These are phyloP conservation scores for Candida tropicalis DNA, from an alignment of 1,139 yeast genomes.

Conservation along the genomic window DNA sequence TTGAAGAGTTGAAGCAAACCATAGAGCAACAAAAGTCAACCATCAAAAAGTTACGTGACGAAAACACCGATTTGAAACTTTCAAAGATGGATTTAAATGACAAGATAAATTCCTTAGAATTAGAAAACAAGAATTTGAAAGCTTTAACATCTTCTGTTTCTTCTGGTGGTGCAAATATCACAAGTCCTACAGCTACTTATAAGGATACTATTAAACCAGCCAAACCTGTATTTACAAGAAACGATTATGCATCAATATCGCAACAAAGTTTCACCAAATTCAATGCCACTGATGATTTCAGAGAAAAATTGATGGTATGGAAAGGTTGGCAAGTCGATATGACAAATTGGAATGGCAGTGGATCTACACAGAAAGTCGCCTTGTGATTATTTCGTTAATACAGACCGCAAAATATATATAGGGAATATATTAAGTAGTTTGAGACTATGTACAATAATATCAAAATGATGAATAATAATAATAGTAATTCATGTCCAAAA, in stretches of 20 bases:
- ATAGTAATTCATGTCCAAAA: too few relatives aligned
- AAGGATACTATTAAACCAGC: slow-evolving; percentile 27
- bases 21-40: slow-evolving; percentile 38
- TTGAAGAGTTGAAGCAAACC: slow-evolving; percentile 27
- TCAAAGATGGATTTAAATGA: slow-evolving; percentile 50
- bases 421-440: neutral
- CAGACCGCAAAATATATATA: neutral
- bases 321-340: slow-evolving; percentile 86
- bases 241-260: slow-evolving; percentile 37
- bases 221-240: slow-evolving; percentile 37
- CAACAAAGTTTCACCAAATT: slow-evolving; percentile 28
- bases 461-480: neutral
- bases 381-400: slow-evolving; percentile 16
- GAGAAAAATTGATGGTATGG: slow-evolving; percentile 60
- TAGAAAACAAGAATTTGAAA: slow-evolving; percentile 22
- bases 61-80: slow-evolving; percentile 47
- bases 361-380: slow-evolving; percentile 28
- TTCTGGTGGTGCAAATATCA: neutral
- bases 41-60: slow-evolving; percentile 43
- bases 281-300: slow-evolving; percentile 33
- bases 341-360: slow-evolving; percentile 64
- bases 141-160: slow-evolving; percentile 6
- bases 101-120: slow-evolving; percentile 30
- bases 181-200: neutral
- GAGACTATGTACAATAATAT: slow-evolving; percentile 2